These are phyloP conservation scores for Pythium apleroticum DNA, from an alignment of 352 stramenopile species.

Conservation along the genomic window DNA sequence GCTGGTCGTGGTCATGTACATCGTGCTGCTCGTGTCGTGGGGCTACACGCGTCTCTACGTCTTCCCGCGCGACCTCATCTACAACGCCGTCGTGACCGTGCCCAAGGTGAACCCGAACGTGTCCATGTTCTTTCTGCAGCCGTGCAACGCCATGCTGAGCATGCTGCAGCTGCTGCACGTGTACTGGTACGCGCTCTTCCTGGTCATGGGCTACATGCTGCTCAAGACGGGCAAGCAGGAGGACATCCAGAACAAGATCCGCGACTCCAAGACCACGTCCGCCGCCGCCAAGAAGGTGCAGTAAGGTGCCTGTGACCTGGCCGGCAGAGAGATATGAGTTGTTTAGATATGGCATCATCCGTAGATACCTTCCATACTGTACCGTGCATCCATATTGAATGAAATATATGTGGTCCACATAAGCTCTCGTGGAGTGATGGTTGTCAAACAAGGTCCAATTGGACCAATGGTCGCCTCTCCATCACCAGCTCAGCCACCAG, in stretches of 20 bases:
- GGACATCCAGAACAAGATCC: conserved; percentile 43
- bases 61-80: conserved; percentile 40
- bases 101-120: conserved; percentile 31
- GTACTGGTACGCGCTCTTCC: conserved; percentile 46
- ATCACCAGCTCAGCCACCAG: background rate
- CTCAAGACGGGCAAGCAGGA: conserved; percentile 40
- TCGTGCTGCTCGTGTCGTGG: conserved; percentile 38
- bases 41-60: conserved; percentile 41
- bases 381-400: background rate
- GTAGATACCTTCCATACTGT: conserved; percentile 8
- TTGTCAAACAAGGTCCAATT: conserved; percentile 13
- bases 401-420: conserved; percentile 16
- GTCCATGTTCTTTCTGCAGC: conserved; percentile 34
- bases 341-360: conserved; percentile 19
- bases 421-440: conserved; percentile 12
- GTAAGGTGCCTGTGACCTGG: background rate
- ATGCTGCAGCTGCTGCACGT: conserved; percentile 43
- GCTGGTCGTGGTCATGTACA: conserved; percentile 37
- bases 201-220: conserved; percentile 49
- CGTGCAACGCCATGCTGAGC: conserved; percentile 38
- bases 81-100: conserved; percentile 31
- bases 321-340: conserved; percentile 1
- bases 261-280: conserved; percentile 9
- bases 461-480: background rate
- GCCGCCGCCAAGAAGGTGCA: conserved; percentile 18